Base-by-base conservation (phyloP, 2,329 filamentous ascomycete species). In the Colletotrichum sp. region DNA sequence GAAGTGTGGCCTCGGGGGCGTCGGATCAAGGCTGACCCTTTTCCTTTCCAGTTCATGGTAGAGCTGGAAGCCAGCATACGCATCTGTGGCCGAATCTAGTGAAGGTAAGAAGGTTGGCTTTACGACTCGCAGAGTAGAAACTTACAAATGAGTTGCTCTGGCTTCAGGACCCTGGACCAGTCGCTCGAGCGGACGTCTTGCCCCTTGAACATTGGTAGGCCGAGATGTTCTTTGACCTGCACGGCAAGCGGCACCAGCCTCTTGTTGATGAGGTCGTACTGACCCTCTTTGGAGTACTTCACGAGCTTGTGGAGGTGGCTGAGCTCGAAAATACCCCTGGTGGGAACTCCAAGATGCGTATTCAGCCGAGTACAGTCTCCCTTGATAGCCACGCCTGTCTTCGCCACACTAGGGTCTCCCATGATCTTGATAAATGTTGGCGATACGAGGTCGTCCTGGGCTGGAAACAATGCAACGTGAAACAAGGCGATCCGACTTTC, bases 281-380 rank as follows among this genome's bases (percentile, higher is more conserved):
- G 85, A 8, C 86, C 85, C 70, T 83, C 83, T 28, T 86, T 84
- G 0, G 90, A 92, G 81, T 92, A 93, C 76, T 93, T 95, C 77
- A 98, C 90, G 13, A 98, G 86, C 78, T 92, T 94, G 84, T 96
- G 93, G 28, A 98, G 85, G 81, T 98, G 94, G 82, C 94, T 96
- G 9, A 98, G 88, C 84, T 98, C 96, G 76, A 98, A 91, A 6
- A 95, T 86, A 1, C 94, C 94, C 66, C 87, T 89, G 2, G 92
- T 87, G 1, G 93, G 82, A 30, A 98, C 88, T 0, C 85, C 87
- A 5, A 98, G 88, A 77, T 87, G 91, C n/a, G 90, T 93, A 32
- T 87, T 88, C 15, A 98, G 81, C 34, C 95, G 91, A 3, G 91
- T 93, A 75, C 90, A 91, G 78, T 95, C 95, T 48, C 90, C 93